Evolutionary conservation across 225 moss, liverwort and hornwort species (phyloP), one percentile per base, ranked within the genome.

Genomic region (Sphagnum tenellum): DNA sequence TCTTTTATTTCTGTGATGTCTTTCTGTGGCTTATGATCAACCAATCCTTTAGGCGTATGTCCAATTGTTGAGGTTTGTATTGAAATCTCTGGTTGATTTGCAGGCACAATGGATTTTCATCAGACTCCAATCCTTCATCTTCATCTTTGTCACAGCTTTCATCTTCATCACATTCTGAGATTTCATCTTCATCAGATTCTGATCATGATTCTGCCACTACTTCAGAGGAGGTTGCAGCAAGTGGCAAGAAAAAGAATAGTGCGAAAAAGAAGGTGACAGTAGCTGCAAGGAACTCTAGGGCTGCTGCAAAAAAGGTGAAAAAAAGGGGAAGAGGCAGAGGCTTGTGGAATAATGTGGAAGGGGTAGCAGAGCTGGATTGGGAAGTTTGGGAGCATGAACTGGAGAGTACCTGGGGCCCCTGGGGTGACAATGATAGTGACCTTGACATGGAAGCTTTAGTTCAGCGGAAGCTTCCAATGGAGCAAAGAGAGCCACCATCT

Each of bases 401-500:
- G 50, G 69, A 69, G 60, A 14, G 45, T 9, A 62, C 14, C 47
- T 69, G 69, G 69, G 69, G 69, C 8, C 69, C 62, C 3, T 74
- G 79, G 79, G 76, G 73, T 3, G 55, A 66, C 51, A 64, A 67
- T 47, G 73, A 56, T 29, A 76, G 73, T 5, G 69, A 69, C 5
- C 46, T 62, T 50, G 79, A 79, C 7, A 74, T 84, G 59, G 74
- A 77, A 7, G 62, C 59, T 13, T 55, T 80, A 6, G 67, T 64
- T 3, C 48, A 62, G 56, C 66, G 59, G 9, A 73, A 72, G 48
- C 57, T 64, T 11, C 72, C 72, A 44, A 64, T 78, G 46, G 78
- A 78, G 60, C 72, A 76, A 66, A 72, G 61, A 57, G 71, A 76
- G 3, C 73, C 87, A 3, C 76, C 87, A 10, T 14, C 75, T 1